Percentiles rank a stretch among this genome's conserved stretches.
These are phyloP conservation scores for Leptographium radiaticola DNA, from an alignment of 2,329 filamentous ascomycete species.

Conservation along the genomic window DNA sequence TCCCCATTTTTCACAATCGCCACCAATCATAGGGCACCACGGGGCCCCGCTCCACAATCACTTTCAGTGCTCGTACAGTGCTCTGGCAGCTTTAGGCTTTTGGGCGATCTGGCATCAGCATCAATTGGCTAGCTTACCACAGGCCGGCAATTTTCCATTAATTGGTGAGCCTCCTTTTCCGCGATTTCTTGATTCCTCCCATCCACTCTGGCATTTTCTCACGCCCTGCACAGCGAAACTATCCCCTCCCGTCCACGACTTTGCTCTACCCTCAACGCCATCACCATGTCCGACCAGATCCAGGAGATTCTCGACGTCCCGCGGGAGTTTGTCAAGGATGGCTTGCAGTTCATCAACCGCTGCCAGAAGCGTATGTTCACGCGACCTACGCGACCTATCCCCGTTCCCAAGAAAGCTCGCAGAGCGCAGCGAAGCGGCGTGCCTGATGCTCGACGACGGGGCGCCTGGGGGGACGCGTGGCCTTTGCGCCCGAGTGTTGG, in stretches of 20 bases:
- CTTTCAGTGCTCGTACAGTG: too few species aligned
- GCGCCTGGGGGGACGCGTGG: not conserved
- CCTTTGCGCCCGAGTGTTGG: too few species aligned
- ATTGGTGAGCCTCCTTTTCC: not conserved
- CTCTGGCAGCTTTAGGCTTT: not conserved
- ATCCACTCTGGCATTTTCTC: not conserved
- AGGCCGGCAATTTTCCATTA: not conserved
- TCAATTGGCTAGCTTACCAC: slow-evolving; percentile 2
- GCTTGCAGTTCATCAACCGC: slow-evolving; percentile 47
- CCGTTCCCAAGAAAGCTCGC: not conserved
- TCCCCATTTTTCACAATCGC: too few species aligned
- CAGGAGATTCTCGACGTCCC: slow-evolving; percentile 59
- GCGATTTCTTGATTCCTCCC: not conserved
- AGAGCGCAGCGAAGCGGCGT: not conserved
- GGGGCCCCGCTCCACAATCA: too few species aligned
- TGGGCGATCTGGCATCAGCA: slow-evolving; percentile 12
- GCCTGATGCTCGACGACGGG: not conserved
- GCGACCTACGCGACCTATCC: not conserved
- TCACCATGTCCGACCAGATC: slow-evolving; percentile 51
- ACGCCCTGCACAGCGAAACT: not conserved
- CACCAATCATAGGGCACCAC: too few species aligned
- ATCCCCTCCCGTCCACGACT: too few species aligned
- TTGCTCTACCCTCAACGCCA: not conserved
- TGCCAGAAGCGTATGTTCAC: slow-evolving; percentile 45
- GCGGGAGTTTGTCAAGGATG: slow-evolving; percentile 50